Evolutionary conservation across 495 filamentous ascomycete genomes (phyloP).

Genomic region (Aspergillus steynii): DNA sequence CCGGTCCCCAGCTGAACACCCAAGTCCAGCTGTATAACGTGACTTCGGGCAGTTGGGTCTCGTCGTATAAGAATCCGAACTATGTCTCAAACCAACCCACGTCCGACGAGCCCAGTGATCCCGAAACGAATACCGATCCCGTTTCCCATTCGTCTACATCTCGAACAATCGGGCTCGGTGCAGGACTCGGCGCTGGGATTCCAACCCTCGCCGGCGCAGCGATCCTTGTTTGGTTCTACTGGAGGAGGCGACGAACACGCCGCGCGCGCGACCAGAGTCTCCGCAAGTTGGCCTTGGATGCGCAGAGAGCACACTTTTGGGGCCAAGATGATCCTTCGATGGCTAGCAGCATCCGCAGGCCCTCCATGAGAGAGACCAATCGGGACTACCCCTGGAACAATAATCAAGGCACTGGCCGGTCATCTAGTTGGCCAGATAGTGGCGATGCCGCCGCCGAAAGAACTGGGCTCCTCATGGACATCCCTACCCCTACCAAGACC

Average conservation of each 20-base stretch:
- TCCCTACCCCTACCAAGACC: constrained; percentile 55
- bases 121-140: constrained; percentile 1
- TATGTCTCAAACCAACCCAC: constrained; percentile 3
- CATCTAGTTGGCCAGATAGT: constrained; percentile 30
- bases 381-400: constrained; percentile 39
- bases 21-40: constrained; percentile 74
- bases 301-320: constrained; percentile 49
- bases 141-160: constrained; percentile 26
- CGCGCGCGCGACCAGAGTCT: constrained; percentile 53
- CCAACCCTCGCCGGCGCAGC: constrained; percentile 52
- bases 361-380: constrained; percentile 25
- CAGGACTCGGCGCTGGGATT: constrained; percentile 71
- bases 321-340: constrained; percentile 32
- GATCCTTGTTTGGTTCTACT: constrained; percentile 59
- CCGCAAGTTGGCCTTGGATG: constrained; percentile 50
- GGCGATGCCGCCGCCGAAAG: constrained; percentile 46
- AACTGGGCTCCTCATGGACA: constrained; percentile 56
- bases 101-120: not conserved
- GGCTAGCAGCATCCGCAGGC: constrained; percentile 40
- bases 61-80: constrained; percentile 63
- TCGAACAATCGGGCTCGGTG: constrained; percentile 66
- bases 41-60: constrained; percentile 69
- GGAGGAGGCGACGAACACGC: constrained; percentile 48
- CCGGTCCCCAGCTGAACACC: constrained; percentile 36
- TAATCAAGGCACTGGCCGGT: constrained; percentile 29